Conservation (phyloP, 2,329 filamentous ascomycete species). For the Penicillium griseofulvum region DNA sequence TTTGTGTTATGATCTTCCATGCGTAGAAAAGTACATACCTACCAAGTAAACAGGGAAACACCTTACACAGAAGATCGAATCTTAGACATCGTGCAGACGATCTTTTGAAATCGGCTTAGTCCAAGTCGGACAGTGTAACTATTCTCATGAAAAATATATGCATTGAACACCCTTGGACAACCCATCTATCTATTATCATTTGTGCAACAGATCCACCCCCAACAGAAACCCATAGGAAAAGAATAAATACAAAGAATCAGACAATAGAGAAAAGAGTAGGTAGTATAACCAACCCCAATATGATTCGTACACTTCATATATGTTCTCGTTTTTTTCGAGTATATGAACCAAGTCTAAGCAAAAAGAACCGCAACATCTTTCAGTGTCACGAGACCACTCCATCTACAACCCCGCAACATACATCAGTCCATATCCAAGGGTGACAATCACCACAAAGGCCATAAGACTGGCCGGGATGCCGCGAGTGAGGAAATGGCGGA, state of each 20-base stretch:
- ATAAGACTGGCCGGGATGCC: constrained; percentile 85
- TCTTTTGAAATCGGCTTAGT: background rate
- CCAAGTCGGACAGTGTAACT: constrained; percentile 5
- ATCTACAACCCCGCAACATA: constrained; percentile 63
- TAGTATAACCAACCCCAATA: background rate
- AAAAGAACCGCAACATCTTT: background rate
- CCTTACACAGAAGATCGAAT: background rate
- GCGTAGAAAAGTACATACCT: background rate
- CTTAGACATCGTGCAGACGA: background rate
- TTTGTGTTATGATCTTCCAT: background rate
- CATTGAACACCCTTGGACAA: background rate
- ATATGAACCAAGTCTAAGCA: background rate
- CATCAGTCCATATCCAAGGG: constrained; percentile 90
- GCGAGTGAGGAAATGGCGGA: constrained; percentile 92
- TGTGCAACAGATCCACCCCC: background rate
- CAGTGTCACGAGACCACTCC: background rate
- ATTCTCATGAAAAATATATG: background rate
- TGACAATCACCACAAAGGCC: constrained; percentile 77
- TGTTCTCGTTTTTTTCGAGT: background rate
- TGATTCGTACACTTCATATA: background rate
- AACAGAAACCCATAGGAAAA: background rate
- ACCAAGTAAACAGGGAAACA: background rate
- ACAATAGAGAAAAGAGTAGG: background rate
- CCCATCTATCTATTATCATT: background rate
- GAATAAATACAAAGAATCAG: background rate